Evolutionary conservation across 495 filamentous ascomycete species (phyloP).

Genomic region (Trichoderma virens): DNA sequence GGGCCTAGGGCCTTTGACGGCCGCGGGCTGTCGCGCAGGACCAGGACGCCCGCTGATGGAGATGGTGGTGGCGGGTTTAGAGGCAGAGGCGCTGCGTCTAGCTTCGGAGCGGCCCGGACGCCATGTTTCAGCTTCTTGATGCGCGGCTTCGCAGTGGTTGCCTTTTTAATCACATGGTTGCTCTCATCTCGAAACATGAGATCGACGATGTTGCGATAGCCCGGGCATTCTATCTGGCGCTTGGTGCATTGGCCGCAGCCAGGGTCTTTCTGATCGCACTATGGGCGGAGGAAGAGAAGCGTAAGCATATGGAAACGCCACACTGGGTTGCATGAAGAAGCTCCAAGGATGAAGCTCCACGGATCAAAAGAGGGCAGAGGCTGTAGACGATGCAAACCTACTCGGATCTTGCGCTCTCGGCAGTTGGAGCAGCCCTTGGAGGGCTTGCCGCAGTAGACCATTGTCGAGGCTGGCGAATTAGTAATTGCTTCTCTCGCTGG

Average conservation of each 20-base stretch:
- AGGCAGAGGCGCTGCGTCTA: slow-evolving; percentile 7
- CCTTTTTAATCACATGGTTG: slow-evolving; percentile 57
- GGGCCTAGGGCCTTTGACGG: neutral
- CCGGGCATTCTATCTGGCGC: slow-evolving; percentile 54
- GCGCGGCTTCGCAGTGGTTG: slow-evolving; percentile 28
- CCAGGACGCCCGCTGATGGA: slow-evolving; percentile 19
- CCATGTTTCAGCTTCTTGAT: slow-evolving; percentile 18
- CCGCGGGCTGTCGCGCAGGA: slow-evolving; percentile 14
- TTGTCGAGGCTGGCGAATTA: slow-evolving; percentile 26
- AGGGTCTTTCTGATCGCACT: slow-evolving; percentile 61
- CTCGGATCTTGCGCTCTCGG: slow-evolving; percentile 43
- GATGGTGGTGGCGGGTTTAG: slow-evolving; percentile 3
- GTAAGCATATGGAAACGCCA: slow-evolving; percentile 1
- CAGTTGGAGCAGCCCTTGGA: slow-evolving; percentile 63
- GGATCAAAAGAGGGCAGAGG: neutral
- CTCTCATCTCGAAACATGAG: slow-evolving; percentile 71
- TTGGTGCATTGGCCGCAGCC: slow-evolving; percentile 61
- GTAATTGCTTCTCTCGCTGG: neutral
- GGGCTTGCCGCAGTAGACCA: slow-evolving; percentile 70
- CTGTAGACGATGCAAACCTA: slow-evolving; percentile 16
- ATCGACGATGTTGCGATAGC: slow-evolving; percentile 61
- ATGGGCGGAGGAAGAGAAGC: neutral
- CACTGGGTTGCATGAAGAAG: neutral
- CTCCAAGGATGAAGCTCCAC: neutral
- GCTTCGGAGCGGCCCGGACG: neutral